A percentile compares a stretch with the other conserved stretches of the same genome.
Conservation (phyloP, 768 basidiomycete species). For the Trametes maxima region DNA sequence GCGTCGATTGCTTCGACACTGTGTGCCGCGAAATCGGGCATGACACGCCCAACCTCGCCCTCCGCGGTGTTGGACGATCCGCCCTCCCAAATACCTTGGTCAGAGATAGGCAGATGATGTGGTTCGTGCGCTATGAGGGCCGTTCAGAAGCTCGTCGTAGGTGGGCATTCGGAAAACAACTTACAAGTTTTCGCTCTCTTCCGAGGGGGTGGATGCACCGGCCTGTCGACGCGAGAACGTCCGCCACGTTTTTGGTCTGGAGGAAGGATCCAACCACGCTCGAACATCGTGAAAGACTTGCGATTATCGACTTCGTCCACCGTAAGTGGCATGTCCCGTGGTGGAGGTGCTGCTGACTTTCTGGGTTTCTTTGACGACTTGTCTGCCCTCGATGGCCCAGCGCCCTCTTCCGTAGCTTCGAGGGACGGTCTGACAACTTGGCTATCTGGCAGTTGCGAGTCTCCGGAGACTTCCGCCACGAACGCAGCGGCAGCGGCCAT, state of each 20-base stretch:
- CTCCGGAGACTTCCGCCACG: constrained; percentile 40
- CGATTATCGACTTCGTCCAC: constrained; percentile 73
- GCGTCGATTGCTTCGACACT: too few species aligned
- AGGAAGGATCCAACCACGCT: constrained; percentile 87
- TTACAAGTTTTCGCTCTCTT: constrained; percentile 54
- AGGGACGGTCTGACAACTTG: constrained; percentile 9
- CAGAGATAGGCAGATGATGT: constrained; percentile 12
- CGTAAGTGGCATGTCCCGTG: constrained; percentile 50
- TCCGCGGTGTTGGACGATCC: constrained; percentile 13
- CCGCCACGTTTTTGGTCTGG: constrained; percentile 69
- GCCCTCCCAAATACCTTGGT: background rate
- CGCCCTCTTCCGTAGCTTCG: constrained; percentile 17
- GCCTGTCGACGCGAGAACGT: constrained; percentile 48
- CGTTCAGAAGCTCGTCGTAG: background rate
- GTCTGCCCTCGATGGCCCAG: constrained; percentile 6
- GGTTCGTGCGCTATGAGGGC: constrained; percentile 16
- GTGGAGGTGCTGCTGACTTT: constrained; percentile 1
- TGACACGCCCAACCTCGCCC: constrained; percentile 8
- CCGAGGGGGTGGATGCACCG: constrained; percentile 52
- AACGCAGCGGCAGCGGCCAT: constrained; percentile 36
- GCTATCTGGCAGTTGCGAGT: constrained; percentile 1
- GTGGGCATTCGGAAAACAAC: constrained; percentile 1
- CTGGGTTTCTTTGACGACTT: constrained; percentile 9
- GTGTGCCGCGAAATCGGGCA: too few species aligned
- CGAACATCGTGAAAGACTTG: constrained; percentile 79